A percentile compares a stretch with the other conserved stretches of the same genome.
These are phyloP conservation scores for Leishmania aethiopica DNA, from an alignment of 208 protist genomes.

Conservation along the genomic window DNA sequence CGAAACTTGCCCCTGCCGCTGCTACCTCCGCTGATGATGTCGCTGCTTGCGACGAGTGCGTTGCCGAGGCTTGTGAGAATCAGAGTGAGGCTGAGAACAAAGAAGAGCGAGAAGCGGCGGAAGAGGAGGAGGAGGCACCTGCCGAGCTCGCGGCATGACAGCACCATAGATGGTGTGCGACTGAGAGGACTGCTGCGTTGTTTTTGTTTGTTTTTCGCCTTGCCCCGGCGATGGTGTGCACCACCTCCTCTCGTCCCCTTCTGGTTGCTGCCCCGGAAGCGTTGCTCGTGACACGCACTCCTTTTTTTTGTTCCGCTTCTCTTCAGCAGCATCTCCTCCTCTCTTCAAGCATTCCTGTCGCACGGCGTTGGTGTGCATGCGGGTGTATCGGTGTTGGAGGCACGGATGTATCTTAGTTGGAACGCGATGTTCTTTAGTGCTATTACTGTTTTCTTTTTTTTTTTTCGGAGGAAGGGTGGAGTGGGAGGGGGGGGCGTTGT, in stretches of 20 bases:
- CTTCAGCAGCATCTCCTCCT: neutral
- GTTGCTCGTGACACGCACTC: neutral
- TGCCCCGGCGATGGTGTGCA: neutral
- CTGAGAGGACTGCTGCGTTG: neutral
- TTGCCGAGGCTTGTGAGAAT: neutral
- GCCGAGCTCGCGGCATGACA: neutral
- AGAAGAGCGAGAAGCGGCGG: neutral
- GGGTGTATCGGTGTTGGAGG: neutral
- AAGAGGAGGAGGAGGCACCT: neutral
- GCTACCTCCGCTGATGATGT: neutral
- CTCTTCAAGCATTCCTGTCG: neutral
- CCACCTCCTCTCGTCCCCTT: neutral
- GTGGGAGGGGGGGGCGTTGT: too few relatives aligned
- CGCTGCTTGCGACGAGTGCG: neutral
- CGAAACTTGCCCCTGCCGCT: neutral
- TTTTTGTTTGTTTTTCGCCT: too few relatives aligned
- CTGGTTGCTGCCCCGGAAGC: neutral
- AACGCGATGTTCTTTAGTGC: neutral
- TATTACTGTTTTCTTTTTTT: neutral
- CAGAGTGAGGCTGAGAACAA: neutral
- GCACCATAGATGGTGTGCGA: neutral
- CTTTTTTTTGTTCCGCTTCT: neutral
- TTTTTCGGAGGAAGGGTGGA: neutral
- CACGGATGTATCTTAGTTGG: neutral
- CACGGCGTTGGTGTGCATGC: neutral